These are phyloP conservation scores for Penicillium sp. DNA, from an alignment of 2,329 filamentous ascomycete genomes.

Conservation along the genomic window DNA sequence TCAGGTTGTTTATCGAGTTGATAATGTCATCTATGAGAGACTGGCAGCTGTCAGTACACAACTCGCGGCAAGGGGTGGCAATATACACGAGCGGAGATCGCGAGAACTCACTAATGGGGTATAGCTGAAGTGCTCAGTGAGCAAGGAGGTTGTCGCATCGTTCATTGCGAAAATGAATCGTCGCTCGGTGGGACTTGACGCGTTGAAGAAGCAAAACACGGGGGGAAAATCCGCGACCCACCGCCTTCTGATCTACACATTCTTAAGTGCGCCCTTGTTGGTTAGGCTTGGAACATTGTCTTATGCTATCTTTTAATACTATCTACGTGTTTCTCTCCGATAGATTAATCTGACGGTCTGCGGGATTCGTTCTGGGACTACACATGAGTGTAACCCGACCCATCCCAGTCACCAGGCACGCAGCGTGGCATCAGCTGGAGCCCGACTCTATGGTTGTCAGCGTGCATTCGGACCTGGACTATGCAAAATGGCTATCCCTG, in stretches of 20 bases:
- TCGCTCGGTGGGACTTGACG: slow-evolving; percentile 11
- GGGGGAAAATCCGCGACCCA: slow-evolving; percentile 14
- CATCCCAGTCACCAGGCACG: slow-evolving; percentile 7
- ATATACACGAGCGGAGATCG: neutral
- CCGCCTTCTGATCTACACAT: slow-evolving; percentile 19
- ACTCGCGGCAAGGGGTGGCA: slow-evolving; percentile 12
- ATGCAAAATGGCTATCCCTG: neutral
- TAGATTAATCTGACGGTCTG: neutral
- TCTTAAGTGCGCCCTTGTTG: neutral
- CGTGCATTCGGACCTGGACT: neutral
- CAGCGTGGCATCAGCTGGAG: slow-evolving; percentile 7
- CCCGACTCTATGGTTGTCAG: neutral
- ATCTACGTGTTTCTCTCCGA: neutral
- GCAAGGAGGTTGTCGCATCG: slow-evolving; percentile 58
- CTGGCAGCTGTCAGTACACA: slow-evolving; percentile 48
- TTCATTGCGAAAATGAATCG: slow-evolving; percentile 37
- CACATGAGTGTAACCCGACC: neutral
- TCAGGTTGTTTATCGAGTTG: slow-evolving; percentile 91
- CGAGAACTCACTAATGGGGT: slow-evolving; percentile 74
- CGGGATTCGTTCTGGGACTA: slow-evolving; percentile 5
- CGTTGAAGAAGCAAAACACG: slow-evolving; percentile 21
- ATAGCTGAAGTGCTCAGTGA: slow-evolving; percentile 95
- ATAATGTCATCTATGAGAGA: slow-evolving; percentile 96
- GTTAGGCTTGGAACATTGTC: no score
- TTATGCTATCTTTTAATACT: neutral